Evolutionary conservation across 1,139 yeast genomes (phyloP).

Genomic region (Candida pseudocylindracea): DNA sequence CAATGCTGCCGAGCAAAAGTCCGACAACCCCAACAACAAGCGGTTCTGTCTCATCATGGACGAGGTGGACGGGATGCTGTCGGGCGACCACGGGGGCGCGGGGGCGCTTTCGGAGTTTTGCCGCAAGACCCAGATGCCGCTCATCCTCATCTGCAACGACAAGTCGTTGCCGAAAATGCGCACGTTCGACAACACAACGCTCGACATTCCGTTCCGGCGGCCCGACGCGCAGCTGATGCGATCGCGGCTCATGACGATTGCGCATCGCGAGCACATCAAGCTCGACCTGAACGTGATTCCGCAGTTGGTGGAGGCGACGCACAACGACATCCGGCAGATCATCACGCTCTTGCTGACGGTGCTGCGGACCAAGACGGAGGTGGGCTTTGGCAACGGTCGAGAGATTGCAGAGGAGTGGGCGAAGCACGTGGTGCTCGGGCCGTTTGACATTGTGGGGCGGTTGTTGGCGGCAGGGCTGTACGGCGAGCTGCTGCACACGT

Average conservation of each 20-base stretch:
- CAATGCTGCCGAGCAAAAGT: constrained; percentile 6
- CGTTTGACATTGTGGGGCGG: constrained; percentile 74
- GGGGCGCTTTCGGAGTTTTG: constrained; percentile 87
- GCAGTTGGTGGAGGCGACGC: constrained; percentile 66
- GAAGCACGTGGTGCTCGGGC: constrained; percentile 76
- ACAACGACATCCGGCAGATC: constrained; percentile 86
- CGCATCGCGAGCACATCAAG: constrained; percentile 62
- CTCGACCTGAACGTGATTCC: constrained; percentile 67
- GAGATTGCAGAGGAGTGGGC: constrained; percentile 57
- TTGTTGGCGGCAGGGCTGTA: constrained; percentile 43
- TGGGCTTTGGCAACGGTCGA: constrained; percentile 26
- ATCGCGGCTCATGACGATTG: constrained; percentile 78
- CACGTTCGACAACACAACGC: constrained; percentile 75
- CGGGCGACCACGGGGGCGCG: constrained; percentile 97
- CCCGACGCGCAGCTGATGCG: constrained; percentile 70
- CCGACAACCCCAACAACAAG: constrained; percentile 13
- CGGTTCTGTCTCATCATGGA: constrained; percentile 80
- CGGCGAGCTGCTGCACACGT: constrained; percentile 25
- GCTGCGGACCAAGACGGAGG: constrained; percentile 40
- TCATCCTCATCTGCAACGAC: constrained; percentile 88
- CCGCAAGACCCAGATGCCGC: constrained; percentile 66
- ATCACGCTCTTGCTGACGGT: constrained; percentile 76
- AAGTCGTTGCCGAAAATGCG: constrained; percentile 86
- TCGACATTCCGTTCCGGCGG: constrained; percentile 68
- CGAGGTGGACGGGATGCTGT: constrained; percentile 98